Evolutionary conservation across 441 rosid genomes (phyloP), one percentile per base, ranked within the genome.

Genomic region (Arabidopsis hybrid): DNA sequence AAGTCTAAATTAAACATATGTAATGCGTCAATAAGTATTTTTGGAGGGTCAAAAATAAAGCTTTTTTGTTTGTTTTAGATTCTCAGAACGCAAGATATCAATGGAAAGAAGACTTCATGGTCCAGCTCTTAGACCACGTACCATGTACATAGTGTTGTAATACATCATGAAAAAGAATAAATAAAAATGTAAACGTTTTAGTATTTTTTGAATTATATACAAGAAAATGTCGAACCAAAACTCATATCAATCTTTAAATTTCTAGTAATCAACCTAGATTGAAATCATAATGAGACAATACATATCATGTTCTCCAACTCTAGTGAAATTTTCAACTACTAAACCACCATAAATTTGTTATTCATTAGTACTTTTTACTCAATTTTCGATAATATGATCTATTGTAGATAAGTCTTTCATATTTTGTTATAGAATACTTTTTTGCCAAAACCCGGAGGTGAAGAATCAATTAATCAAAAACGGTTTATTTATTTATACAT

Each of bases 11-110:
- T 58, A 35, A 10, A 58, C n/a, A 17, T n/a, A 14, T 34, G 18
- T 57, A 34, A 34, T 57, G 12, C 42, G 61, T 34, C 61, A 8
- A 4, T 57, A 57, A 57, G 26, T 34, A n/a, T 57, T 21, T 21
- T 5, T 57, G 12, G 11, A 4, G 26, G 26, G 26, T 56, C 10
- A 11, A 17, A 14, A 50, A 49, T 16, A 17, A 50, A 50, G 13
- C 4, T 31, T 31, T 4, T 31, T 31, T 5, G 7, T n/a, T 29
- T 29, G n/a, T 32, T 32, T 13, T 21, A 21, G 26, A 3, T 55
- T 55, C 18, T n/a, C 17, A 31, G 13, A 53, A 16, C 6, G 6
- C 38, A 35, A 35, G 36, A 53, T 55, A 31, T 31, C 10, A 7
- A 7, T 56, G 40, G 12, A 14, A 56, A 32, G 39, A 7, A 56